Evolutionary conservation across 345 rosid species (phyloP), one percentile per base, ranked within the genome.

Genomic region (Diplotaxis tenuifolia): DNA sequence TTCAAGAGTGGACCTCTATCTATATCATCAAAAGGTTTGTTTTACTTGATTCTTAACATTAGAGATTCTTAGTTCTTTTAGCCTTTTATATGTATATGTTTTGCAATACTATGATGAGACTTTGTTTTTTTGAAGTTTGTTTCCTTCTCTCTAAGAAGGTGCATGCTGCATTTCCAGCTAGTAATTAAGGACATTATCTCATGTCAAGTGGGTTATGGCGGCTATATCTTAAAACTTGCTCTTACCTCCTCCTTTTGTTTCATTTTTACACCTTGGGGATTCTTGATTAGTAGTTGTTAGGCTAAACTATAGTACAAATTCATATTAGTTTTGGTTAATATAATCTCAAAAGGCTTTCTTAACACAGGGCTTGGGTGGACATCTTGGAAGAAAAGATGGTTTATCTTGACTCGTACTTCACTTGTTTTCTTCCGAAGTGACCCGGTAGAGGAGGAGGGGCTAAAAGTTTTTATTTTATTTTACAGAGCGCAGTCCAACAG

Each of bases 1-100:
- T 86, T 92, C 81, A 92, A 86, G 85, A 92, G 92, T 29, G 97
- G 97, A 57, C 87, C 92, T 3, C 81, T 92, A 36, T 92, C 85
- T 75, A 68, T 89, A 78, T 89, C 93, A 53, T 89, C 97, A 54
- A 92, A 88, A 88, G 97, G 97, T 55, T 1, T 11, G 58, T 67
- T 60, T 56, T 42, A 42, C 49, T 42, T 4, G 20, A 67, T 58
- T 49, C 62, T 69, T 62, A 47, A 9, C 20, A 47, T 14, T 5
- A 6, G 3, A 40, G 47, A 15, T 6, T 6, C 20, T 45, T 45
- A 45, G 9, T 45, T 29, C 34, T 5, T 5, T 0, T 29, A 29
- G 53, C 53, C 19, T 47, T 47, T 47, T 16, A 6, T 47, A 6
- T n/a, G 6, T 14, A 1, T 40, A 11, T 32, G 38, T 32, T 25